Conservation (phyloP, 306 rosid species). For the Cicer yamashitae region DNA sequence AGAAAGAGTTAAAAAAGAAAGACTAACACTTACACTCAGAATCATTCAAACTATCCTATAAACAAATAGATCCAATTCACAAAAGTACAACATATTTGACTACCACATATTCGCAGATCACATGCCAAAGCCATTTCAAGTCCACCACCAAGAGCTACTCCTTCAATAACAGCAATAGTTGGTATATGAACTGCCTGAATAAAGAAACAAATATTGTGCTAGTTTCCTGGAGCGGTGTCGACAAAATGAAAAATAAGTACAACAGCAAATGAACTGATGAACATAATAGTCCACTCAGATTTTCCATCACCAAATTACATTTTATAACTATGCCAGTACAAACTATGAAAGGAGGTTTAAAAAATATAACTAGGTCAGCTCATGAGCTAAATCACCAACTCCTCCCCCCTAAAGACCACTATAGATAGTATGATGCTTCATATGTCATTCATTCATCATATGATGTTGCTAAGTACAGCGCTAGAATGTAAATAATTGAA, state of each 20-base stretch:
- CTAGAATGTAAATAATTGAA: conserved; percentile 39
- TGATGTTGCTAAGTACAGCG: conserved; percentile 22
- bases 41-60: conserved; percentile 34
- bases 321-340: conserved; percentile 5
- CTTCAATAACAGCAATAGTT: conserved; percentile 89
- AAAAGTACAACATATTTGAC: conserved; percentile 29
- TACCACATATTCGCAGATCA: conserved; percentile 96
- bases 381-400: background rate
- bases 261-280: conserved; percentile 8
- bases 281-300: background rate
- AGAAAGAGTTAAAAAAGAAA: conserved; percentile 39
- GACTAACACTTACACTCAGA: conserved; percentile 23
- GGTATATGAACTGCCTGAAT: conserved; percentile 73
- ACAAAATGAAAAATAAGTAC: conserved; percentile 20
- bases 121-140: conserved; percentile 96
- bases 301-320: conserved; percentile 15
- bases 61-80: conserved; percentile 19
- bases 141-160: conserved; percentile 96
- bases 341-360: conserved; percentile 2
- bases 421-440: conserved; percentile 17
- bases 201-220: conserved; percentile 39
- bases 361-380: conserved; percentile 2
- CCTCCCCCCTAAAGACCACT: background rate
- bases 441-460: conserved; percentile 32
- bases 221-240: conserved; percentile 35